Conservation (phyloP, 805 yeast species). For the Candida namnaoensis region DNA sequence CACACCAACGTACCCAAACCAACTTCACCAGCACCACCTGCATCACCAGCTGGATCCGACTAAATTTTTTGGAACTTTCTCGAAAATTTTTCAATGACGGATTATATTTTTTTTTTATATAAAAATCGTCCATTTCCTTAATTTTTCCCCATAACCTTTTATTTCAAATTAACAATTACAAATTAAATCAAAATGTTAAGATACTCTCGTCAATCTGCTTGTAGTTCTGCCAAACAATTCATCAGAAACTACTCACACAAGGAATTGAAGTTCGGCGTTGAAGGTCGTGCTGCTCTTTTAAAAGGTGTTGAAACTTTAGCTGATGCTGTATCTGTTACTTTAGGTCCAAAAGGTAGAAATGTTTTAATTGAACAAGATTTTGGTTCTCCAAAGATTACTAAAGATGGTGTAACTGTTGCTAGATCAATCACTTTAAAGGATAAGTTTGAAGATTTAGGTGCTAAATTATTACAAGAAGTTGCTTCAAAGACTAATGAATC, state of each 20-base stretch:
- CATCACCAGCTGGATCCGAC: too few relatives aligned
- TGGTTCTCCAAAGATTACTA: slow-evolving; percentile 96
- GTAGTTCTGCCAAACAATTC: slow-evolving; percentile 13
- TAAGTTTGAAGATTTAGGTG: slow-evolving; percentile 95
- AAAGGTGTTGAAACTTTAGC: slow-evolving; percentile 94
- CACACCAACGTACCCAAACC: too few relatives aligned
- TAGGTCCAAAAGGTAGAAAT: slow-evolving; percentile 97
- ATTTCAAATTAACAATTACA: neutral
- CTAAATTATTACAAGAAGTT: slow-evolving; percentile 90
- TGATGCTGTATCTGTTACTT: slow-evolving; percentile 91
- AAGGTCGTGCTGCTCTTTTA: slow-evolving; percentile 90
- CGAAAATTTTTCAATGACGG: too few relatives aligned
- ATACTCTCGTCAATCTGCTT: slow-evolving; percentile 17
- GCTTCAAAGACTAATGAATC: slow-evolving; percentile 95
- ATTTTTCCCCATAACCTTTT: too few relatives aligned
- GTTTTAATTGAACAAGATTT: slow-evolving; percentile 94
- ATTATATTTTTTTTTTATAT: too few relatives aligned
- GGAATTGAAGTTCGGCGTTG: slow-evolving; percentile 94
- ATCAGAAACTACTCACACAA: slow-evolving; percentile 51
- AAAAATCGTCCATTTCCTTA: too few relatives aligned
- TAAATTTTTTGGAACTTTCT: too few relatives aligned
- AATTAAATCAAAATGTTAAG: slow-evolving; percentile 10
- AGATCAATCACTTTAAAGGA: slow-evolving; percentile 73
- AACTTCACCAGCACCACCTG: too few relatives aligned
- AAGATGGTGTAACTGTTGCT: slow-evolving; percentile 98